Conservation (phyloP, 2,329 filamentous ascomycete genomes). For the Talaromyces sp. region DNA sequence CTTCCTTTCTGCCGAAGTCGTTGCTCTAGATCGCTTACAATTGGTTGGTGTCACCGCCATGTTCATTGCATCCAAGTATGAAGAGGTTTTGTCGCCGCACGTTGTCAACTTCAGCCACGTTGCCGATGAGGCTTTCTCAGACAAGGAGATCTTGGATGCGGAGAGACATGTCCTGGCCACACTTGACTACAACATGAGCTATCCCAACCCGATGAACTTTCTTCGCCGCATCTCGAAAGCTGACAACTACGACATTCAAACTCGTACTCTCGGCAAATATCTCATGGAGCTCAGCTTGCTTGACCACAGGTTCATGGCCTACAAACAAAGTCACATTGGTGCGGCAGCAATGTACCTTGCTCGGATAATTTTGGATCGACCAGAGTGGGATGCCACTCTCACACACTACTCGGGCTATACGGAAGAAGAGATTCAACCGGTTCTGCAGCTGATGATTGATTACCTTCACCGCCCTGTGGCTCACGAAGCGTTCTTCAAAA, state of each 20-base stretch:
- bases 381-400: conserved; percentile 85
- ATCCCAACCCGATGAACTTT: conserved; percentile 99
- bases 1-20: conserved; percentile 91
- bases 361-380: conserved; percentile 81
- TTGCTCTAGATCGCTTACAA: conserved; percentile 92
- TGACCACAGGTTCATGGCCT: conserved; percentile 88
- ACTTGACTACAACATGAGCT: conserved; percentile 94
- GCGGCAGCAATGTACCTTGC: conserved; percentile 94
- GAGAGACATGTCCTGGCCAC: conserved; percentile 89
- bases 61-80: conserved; percentile 99
- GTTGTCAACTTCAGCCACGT: conserved; percentile 96
- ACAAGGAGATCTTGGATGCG: conserved; percentile 92
- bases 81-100: conserved; percentile 94
- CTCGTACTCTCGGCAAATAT: conserved; percentile 94
- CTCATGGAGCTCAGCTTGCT: conserved; percentile 94
- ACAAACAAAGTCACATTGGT: conserved; percentile 81
- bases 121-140: conserved; percentile 91
- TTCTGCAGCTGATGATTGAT: conserved; percentile 91
- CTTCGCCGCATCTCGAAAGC: conserved; percentile 97
- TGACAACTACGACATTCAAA: conserved; percentile 98
- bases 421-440: conserved; percentile 86
- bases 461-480: conserved; percentile 85
- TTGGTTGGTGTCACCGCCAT: conserved; percentile 96
- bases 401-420: conserved; percentile 88
- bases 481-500: conserved; percentile 99